phyloP scores from a whole-genome alignment of 306 rosid species.

The Carpinus fangiana region DNA sequence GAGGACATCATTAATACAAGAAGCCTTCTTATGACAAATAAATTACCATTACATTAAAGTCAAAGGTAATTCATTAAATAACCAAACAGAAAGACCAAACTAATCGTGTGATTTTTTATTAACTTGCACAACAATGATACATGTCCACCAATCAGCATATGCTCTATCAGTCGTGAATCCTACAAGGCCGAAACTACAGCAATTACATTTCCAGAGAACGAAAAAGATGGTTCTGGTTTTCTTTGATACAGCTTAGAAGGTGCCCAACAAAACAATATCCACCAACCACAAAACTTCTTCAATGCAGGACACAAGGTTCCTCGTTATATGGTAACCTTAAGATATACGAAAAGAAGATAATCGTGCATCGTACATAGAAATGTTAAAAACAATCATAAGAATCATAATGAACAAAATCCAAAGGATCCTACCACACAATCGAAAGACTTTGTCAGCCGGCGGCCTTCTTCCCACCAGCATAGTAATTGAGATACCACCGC shows the following conservation, averaged over 20 bases:
- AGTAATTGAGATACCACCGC: constrained; percentile 84
- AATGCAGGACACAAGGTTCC: constrained; percentile 54
- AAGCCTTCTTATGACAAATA: constrained; percentile 26
- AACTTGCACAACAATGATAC: constrained; percentile 66
- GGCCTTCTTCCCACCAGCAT: constrained; percentile 78
- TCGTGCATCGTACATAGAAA: constrained; percentile 50
- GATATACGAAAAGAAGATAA: constrained; percentile 53
- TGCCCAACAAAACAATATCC: constrained; percentile 49
- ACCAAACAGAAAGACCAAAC: constrained; percentile 43
- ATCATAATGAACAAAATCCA: constrained; percentile 72
- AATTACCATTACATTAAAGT: constrained; percentile 32
- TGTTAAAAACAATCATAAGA: constrained; percentile 64
- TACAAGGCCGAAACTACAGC: constrained; percentile 69
- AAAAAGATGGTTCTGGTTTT: constrained; percentile 53
- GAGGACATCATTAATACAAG: constrained; percentile 28
- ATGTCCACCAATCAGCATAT: constrained; percentile 74
- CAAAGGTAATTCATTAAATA: constrained; percentile 35
- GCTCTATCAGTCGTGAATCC: constrained; percentile 70
- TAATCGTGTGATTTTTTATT: constrained; percentile 64
- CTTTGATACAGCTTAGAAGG: constrained; percentile 52
- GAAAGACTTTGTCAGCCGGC: constrained; percentile 54
- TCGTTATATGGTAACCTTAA: constrained; percentile 54
- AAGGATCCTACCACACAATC: constrained; percentile 43
- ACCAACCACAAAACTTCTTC: constrained; percentile 58
- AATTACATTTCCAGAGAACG: constrained; percentile 55